A percentile compares a stretch with the other conserved stretches of the same genome.
phyloP scores from a whole-genome alignment of 305 asterid genomes.

The Rubia tinctorum region DNA sequence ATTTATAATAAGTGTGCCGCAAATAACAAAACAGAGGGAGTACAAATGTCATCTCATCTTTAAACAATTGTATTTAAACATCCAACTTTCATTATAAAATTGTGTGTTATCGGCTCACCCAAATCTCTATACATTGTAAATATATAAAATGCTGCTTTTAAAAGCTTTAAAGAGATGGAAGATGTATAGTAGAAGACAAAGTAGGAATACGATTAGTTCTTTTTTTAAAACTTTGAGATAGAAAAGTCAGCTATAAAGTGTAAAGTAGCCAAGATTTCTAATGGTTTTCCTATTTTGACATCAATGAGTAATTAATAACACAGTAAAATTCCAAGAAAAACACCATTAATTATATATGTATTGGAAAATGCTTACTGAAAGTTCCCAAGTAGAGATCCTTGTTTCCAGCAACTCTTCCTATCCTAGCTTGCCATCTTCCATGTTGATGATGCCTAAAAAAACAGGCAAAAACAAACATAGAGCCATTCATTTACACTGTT shows the following conservation, averaged over 20 bases:
- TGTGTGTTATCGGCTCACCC: no score
- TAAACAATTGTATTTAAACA: no score
- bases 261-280: not conserved
- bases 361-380: constrained; percentile 46
- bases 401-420: constrained; percentile 90
- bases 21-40: no score
- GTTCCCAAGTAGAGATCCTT: constrained; percentile 89
- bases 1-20: no score
- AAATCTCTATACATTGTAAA: no score
- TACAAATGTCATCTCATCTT: no score
- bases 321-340: not conserved
- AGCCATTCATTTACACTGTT: not conserved
- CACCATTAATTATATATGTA: not conserved
- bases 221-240: no score
- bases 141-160: no score
- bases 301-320: not conserved
- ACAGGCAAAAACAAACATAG: not conserved
- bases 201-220: no score
- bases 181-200: no score
- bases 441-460: constrained; percentile 78
- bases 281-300: not conserved
- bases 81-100: no score
- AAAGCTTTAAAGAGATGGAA: no score
- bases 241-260: not conserved
- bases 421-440: constrained; percentile 95